phyloP scores from a whole-genome alignment of 306 rosid species.

The Styphnolobium japonicum region DNA sequence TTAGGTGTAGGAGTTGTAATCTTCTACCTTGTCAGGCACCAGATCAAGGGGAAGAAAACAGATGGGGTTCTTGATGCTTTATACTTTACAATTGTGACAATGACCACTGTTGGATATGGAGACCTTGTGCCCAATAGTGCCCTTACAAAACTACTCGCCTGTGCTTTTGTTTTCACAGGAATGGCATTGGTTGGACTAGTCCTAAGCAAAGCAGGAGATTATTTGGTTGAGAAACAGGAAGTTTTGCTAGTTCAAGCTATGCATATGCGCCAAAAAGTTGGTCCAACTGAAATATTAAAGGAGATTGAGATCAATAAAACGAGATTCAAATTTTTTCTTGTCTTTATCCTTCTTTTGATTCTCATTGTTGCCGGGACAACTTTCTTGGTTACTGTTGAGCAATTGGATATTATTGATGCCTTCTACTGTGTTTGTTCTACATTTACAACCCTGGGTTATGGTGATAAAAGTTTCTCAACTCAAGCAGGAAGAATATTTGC shows the following conservation, averaged over 20 bases:
- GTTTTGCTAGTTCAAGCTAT: slow-evolving; percentile 43
- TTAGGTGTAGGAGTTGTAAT: slow-evolving; percentile 38
- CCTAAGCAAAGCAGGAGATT: slow-evolving; percentile 48
- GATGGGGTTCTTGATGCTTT: slow-evolving; percentile 41
- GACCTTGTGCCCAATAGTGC: slow-evolving; percentile 47
- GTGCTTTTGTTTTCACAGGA: slow-evolving; percentile 54
- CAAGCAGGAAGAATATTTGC: slow-evolving; percentile 73
- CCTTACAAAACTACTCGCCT: slow-evolving; percentile 48
- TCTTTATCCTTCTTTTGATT: slow-evolving; percentile 29
- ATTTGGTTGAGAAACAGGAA: slow-evolving; percentile 52
- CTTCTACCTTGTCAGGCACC: slow-evolving; percentile 42
- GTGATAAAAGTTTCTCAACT: slow-evolving; percentile 84
- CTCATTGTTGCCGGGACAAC: slow-evolving; percentile 29
- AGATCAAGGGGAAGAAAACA: slow-evolving; percentile 43
- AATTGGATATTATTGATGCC: slow-evolving; percentile 35
- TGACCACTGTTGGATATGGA: slow-evolving; percentile 60
- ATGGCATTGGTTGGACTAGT: slow-evolving; percentile 46
- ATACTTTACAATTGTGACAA: slow-evolving; percentile 50
- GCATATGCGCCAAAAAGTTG: slow-evolving; percentile 27
- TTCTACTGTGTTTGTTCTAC: slow-evolving; percentile 55
- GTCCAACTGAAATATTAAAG: slow-evolving; percentile 31
- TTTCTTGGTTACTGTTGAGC: slow-evolving; percentile 39
- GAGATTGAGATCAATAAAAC: slow-evolving; percentile 41
- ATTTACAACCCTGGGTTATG: slow-evolving; percentile 54
- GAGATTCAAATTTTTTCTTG: slow-evolving; percentile 37